These are phyloP conservation scores for Staphylotrichum tortipilum DNA, from an alignment of 495 filamentous ascomycete genomes.

Conservation along the genomic window DNA sequence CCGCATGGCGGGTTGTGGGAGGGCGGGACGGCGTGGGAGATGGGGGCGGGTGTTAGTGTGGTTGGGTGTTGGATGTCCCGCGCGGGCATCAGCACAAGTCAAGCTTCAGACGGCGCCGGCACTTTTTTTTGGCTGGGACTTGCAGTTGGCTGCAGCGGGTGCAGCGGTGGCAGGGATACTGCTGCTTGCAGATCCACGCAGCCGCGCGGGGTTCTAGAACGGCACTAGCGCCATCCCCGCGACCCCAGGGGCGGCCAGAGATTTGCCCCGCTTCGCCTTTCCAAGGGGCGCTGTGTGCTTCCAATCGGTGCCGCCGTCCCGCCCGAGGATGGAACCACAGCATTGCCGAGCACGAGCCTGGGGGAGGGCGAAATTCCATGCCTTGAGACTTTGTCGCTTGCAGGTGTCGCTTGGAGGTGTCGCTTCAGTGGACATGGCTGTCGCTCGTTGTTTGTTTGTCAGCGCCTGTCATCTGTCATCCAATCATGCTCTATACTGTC, in stretches of 20 bases:
- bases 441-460: constrained; percentile 14
- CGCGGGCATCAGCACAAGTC: constrained; percentile 1
- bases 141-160: background rate
- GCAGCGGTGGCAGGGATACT: background rate
- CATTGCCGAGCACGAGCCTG: constrained; percentile 1
- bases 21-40: too few relatives aligned
- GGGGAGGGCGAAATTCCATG: too few relatives aligned
- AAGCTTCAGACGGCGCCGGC: background rate
- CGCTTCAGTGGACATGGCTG: background rate
- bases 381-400: too few relatives aligned
- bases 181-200: background rate
- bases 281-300: too few relatives aligned
- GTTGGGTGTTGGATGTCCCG: background rate
- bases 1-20: constrained; percentile 11
- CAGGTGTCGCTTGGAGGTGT: too few relatives aligned
- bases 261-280: too few relatives aligned
- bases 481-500: too few relatives aligned
- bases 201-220: constrained; percentile 19
- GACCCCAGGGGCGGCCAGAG: too few relatives aligned
- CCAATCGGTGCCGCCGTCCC: too few relatives aligned
- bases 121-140: background rate
- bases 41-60: background rate
- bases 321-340: background rate
- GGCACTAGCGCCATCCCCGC: constrained; percentile 17
- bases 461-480: constrained; percentile 22